These are phyloP conservation scores for Porosira glacialis DNA, from an alignment of 352 stramenopile genomes.

Conservation along the genomic window DNA sequence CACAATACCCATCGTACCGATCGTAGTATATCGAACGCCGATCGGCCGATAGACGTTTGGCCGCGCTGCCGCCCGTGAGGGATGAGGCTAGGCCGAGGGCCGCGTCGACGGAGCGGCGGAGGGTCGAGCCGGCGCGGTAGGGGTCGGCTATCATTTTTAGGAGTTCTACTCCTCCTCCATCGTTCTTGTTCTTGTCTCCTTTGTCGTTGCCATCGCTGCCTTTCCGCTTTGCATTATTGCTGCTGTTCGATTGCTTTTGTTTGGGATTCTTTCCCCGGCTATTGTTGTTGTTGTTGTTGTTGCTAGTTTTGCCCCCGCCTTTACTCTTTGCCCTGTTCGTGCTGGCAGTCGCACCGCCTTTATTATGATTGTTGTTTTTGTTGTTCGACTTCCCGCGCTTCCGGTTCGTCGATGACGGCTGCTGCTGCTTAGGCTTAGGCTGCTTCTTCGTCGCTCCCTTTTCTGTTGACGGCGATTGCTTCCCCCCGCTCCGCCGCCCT, in stretches of 20 bases:
- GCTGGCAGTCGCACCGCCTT: not conserved
- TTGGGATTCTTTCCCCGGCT: not conserved
- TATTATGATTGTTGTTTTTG: not conserved
- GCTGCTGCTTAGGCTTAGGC: too few relatives aligned
- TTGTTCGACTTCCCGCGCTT: not conserved
- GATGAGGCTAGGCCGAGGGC: conserved; percentile 47
- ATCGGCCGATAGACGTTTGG: conserved; percentile 32
- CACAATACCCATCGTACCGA: too few relatives aligned
- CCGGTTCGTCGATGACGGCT: not conserved
- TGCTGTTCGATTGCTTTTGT: not conserved
- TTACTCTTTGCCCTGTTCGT: not conserved
- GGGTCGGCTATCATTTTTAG: conserved; percentile 66
- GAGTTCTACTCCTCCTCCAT: conserved; percentile 16
- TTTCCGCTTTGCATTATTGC: not conserved
- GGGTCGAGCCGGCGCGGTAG: conserved; percentile 65
- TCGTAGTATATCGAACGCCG: conserved; percentile 65
- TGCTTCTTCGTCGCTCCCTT: too few relatives aligned
- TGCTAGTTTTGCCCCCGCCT: not conserved
- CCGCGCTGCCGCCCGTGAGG: conserved; percentile 24
- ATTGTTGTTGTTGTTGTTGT: not conserved
- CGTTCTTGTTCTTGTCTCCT: conserved; percentile 2
- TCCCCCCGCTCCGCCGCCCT: too few relatives aligned
- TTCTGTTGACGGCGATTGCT: too few relatives aligned
- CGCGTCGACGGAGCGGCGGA: conserved; percentile 60
- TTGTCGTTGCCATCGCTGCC: not conserved